These are phyloP conservation scores for Claviceps digitariae DNA, from an alignment of 2,329 filamentous ascomycete species.

Conservation along the genomic window DNA sequence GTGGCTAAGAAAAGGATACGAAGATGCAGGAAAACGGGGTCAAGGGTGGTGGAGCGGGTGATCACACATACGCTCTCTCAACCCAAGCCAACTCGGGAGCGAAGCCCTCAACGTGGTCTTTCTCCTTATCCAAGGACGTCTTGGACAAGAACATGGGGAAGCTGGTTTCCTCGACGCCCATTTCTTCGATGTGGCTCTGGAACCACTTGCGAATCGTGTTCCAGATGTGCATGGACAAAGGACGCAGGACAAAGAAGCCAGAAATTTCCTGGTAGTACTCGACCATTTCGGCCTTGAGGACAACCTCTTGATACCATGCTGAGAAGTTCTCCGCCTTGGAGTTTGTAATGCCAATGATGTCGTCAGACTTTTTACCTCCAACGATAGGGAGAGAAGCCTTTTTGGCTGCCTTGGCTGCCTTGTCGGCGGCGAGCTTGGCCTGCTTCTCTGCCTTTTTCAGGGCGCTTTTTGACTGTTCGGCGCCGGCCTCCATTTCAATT, in stretches of 20 bases:
- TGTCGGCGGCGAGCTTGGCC: slow-evolving; percentile 45
- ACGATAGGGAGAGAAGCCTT: slow-evolving; percentile 35
- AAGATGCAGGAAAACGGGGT: not conserved
- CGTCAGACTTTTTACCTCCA: slow-evolving; percentile 46
- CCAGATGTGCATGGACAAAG: slow-evolving; percentile 54
- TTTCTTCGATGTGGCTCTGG: slow-evolving; percentile 63
- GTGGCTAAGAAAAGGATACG: not conserved
- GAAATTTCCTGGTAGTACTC: slow-evolving; percentile 92
- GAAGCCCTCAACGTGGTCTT: slow-evolving; percentile 97
- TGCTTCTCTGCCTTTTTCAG: slow-evolving; percentile 54
- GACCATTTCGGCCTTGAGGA: slow-evolving; percentile 93
- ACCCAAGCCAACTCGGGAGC: slow-evolving; percentile 87
- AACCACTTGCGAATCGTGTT: slow-evolving; percentile 54
- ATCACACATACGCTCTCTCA: slow-evolving; percentile 54
- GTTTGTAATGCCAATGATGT: slow-evolving; percentile 78
- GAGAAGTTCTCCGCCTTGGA: slow-evolving; percentile 78
- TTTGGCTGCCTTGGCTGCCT: slow-evolving; percentile 49
- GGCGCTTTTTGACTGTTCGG: slow-evolving; percentile 43
- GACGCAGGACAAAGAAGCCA: slow-evolving; percentile 90
- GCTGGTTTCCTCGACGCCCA: slow-evolving; percentile 90
- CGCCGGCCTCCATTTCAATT: slow-evolving; percentile 17
- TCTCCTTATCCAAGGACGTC: slow-evolving; percentile 77
- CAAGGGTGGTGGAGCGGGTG: not conserved
- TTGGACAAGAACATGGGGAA: slow-evolving; percentile 93
- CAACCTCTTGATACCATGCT: slow-evolving; percentile 94